A percentile compares a stretch with the other conserved stretches of the same genome.
These are phyloP conservation scores for Podospora appendiculata DNA, from an alignment of 495 filamentous ascomycete species.

Conservation along the genomic window DNA sequence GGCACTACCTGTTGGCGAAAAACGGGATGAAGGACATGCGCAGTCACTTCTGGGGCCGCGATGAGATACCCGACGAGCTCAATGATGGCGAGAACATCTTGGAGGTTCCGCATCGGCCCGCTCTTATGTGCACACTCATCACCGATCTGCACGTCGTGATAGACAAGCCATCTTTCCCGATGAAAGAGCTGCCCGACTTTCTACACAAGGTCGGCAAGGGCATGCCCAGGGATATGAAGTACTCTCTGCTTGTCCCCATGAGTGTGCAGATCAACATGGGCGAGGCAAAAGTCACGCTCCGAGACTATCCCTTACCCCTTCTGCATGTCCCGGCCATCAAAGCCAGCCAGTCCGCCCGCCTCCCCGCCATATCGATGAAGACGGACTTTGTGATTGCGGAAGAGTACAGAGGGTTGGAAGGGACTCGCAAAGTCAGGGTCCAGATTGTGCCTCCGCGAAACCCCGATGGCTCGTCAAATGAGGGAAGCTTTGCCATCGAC, in stretches of 20 bases:
- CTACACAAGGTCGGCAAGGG: conserved; percentile 88
- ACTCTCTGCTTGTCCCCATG: conserved; percentile 82
- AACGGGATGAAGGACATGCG: conserved; percentile 72
- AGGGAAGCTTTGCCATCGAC: conserved; percentile 66
- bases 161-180: conserved; percentile 88
- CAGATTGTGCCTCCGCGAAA: conserved; percentile 67
- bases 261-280: conserved; percentile 86
- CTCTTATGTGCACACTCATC: conserved; percentile 70
- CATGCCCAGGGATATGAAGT: conserved; percentile 85
- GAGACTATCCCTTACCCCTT: conserved; percentile 90
- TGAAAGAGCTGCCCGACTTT: conserved; percentile 72
- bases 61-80: conserved; percentile 71
- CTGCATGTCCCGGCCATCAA: conserved; percentile 83
- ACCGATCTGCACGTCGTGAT: conserved; percentile 79
- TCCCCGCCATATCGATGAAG: conserved; percentile 75
- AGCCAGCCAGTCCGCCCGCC: conserved; percentile 65
- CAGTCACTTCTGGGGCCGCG: conserved; percentile 71
- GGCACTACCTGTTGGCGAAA: conserved; percentile 58
- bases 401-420: conserved; percentile 73
- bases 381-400: conserved; percentile 97
- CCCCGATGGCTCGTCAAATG: conserved; percentile 30
- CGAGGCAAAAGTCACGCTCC: conserved; percentile 72
- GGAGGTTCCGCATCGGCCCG: conserved; percentile 78
- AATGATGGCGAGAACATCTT: conserved; percentile 81
- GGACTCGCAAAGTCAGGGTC: conserved; percentile 72